Evolutionary conservation across 345 rosid genomes (phyloP).

Genomic region (Rhodomyrtus tomentosa): DNA sequence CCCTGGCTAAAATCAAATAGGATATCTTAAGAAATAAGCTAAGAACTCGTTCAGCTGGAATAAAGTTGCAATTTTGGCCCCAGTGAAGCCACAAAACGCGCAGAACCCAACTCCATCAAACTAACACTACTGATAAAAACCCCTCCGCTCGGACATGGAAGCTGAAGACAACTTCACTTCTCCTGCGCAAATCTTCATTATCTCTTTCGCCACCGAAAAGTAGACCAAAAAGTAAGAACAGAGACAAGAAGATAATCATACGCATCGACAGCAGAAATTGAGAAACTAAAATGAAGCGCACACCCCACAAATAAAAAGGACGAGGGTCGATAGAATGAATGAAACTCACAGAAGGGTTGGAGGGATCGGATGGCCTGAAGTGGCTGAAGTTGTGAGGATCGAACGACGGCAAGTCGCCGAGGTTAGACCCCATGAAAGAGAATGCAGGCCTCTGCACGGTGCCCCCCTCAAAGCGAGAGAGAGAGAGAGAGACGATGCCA

Average conservation of each 20-base stretch:
- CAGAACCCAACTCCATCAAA: neutral
- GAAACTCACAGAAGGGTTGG: constrained; percentile 60
- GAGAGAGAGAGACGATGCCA: neutral
- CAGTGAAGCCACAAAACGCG: neutral
- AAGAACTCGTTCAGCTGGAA: neutral
- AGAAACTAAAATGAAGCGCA: neutral
- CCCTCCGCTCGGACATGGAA: neutral
- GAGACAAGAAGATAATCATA: neutral
- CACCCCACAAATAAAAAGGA: too few relatives aligned
- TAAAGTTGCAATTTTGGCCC: neutral
- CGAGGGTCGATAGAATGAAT: neutral
- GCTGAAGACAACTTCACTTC: neutral
- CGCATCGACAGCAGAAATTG: neutral
- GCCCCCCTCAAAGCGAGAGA: constrained; percentile 5
- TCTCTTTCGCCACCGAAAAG: neutral
- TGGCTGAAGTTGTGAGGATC: constrained; percentile 88
- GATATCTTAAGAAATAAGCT: neutral
- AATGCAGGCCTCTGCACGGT: neutral
- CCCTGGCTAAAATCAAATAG: neutral
- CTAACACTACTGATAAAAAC: neutral
- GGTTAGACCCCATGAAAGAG: constrained; percentile 51
- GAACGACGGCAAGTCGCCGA: constrained; percentile 71
- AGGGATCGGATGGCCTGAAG: constrained; percentile 77
- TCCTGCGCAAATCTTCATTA: neutral
- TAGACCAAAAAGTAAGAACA: neutral